Base-by-base conservation (phyloP, 805 yeast genomes). In the Priceomyces fermenticarens region DNA sequence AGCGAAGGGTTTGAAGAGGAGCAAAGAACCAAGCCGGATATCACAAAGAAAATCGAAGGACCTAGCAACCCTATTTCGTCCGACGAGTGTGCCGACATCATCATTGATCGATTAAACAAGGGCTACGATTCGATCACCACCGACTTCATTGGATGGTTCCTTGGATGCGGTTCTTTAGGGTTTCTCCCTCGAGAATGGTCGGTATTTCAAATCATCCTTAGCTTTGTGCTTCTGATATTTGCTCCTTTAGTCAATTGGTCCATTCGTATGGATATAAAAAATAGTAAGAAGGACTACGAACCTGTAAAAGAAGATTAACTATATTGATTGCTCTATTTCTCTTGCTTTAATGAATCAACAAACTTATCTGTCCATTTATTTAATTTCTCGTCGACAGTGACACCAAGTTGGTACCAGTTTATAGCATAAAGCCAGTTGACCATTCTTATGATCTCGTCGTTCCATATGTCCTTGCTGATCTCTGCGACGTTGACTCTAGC, bases 1-100 rank as follows among this genome's bases (percentile, higher is more conserved):
- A 83, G 95, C 47, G 98, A 90, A 60, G 99, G 99, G 0, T 93
- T 62, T 55, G 76, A 65, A 3, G 80, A 81, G 44, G 99, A 93
- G 60, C 84, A 90, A 57, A 62, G 65, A 41, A 84, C 95, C 2
- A 93, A 93, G 58, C 98, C 99, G 0, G 76, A 72, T 8, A 87
- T 93, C 42, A 89, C 97, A 1, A 78, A 72, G 48, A 63, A 63
- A 26, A 88, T 93, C 27, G 99, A 93, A 61, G 99, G 98, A 1
- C 73, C 95, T 1, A 84, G 95, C 3, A 59, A 54, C 3, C 80
- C 97, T 1, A 82, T 88, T 7, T 53, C 81, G 1, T 83, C 85
- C 7, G 81, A 76, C 12, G 68, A 69, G 34, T 88, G 95, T 54
- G 83, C 91, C 8, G 67, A 71, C 13, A 69, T 74, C 7, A 73